Conservation (phyloP, 148 eudicot genomes). For the Vaccinium macrocarpon region DNA sequence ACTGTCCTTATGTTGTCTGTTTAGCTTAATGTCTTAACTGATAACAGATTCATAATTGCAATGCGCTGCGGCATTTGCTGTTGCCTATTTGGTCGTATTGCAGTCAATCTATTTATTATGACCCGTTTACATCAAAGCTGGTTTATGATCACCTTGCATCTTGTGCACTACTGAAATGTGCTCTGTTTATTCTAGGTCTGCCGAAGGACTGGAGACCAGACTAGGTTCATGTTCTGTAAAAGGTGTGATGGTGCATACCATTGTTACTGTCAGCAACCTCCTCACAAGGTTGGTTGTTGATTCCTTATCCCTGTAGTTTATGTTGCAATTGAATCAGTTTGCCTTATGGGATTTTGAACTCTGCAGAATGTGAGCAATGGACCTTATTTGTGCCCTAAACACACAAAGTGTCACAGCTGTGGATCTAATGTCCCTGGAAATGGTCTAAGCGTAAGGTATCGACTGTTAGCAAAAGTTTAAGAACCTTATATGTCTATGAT, state of each 20-base stretch:
- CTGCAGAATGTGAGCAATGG: constrained; percentile 91
- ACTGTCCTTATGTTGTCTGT: not conserved
- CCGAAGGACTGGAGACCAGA: constrained; percentile 85
- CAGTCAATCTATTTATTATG: not conserved
- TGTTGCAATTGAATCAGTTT: not conserved
- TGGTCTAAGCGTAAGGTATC: constrained; percentile 83
- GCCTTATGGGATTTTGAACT: constrained; percentile 14
- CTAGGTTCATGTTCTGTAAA: constrained; percentile 85
- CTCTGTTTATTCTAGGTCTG: constrained; percentile 52
- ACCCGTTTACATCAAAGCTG: not conserved
- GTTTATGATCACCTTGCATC: not conserved
- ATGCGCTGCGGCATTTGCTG: not conserved
- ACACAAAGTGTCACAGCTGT: constrained; percentile 96
- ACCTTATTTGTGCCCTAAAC: constrained; percentile 94
- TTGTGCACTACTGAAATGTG: not conserved
- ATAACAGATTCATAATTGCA: not conserved
- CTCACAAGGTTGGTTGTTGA: constrained; percentile 67
- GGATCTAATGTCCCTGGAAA: constrained; percentile 90
- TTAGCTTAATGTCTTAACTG: not conserved
- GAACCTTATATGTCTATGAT: not conserved
- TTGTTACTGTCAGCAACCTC: constrained; percentile 98
- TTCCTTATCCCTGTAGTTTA: constrained; percentile 3
- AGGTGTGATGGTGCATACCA: constrained; percentile 97
- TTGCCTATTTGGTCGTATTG: not conserved
- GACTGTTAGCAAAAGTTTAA: not conserved